Conservation (phyloP, 768 basidiomycete genomes). For the Termitomyces sp. region DNA sequence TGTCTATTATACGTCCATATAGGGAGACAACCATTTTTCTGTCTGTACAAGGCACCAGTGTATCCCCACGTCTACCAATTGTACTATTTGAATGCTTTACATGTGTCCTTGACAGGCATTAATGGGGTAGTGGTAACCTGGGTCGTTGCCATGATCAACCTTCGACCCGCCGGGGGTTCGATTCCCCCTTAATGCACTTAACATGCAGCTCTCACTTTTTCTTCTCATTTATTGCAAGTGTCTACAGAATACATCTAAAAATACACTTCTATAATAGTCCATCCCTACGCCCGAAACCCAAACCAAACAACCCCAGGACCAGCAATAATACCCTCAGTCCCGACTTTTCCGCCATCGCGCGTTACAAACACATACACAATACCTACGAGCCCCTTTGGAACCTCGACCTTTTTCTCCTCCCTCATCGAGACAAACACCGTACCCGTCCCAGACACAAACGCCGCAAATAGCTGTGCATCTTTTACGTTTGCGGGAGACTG, state of each 20-base stretch:
- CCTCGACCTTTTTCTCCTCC: slow-evolving; percentile 22
- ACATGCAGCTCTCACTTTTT: too few species aligned
- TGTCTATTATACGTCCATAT: too few species aligned
- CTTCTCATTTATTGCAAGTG: too few species aligned
- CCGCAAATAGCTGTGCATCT: slow-evolving; percentile 28
- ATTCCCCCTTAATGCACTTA: slow-evolving; percentile 84
- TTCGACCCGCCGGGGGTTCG: slow-evolving; percentile 88
- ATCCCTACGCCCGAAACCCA: slow-evolving; percentile 17
- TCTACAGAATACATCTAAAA: neutral
- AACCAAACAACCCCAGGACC: slow-evolving; percentile 47
- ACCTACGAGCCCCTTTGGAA: slow-evolving; percentile 41
- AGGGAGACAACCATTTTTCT: too few species aligned
- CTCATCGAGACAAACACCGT: slow-evolving; percentile 31
- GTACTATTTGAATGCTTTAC: too few species aligned
- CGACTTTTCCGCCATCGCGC: slow-evolving; percentile 27
- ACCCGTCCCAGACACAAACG: slow-evolving; percentile 44
- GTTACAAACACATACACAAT: slow-evolving; percentile 48
- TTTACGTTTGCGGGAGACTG: slow-evolving; percentile 3
- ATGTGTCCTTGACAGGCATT: too few species aligned
- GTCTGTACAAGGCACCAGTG: too few species aligned
- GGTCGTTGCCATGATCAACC: too few species aligned
- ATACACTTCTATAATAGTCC: neutral
- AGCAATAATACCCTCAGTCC: slow-evolving; percentile 47
- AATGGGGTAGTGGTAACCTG: too few species aligned
- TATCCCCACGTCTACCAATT: too few species aligned